A percentile compares a stretch with the other conserved stretches of the same genome.
These are phyloP conservation scores for Boletus albobrunnescens DNA, from an alignment of 1,284 basidiomycete species.

Conservation along the genomic window DNA sequence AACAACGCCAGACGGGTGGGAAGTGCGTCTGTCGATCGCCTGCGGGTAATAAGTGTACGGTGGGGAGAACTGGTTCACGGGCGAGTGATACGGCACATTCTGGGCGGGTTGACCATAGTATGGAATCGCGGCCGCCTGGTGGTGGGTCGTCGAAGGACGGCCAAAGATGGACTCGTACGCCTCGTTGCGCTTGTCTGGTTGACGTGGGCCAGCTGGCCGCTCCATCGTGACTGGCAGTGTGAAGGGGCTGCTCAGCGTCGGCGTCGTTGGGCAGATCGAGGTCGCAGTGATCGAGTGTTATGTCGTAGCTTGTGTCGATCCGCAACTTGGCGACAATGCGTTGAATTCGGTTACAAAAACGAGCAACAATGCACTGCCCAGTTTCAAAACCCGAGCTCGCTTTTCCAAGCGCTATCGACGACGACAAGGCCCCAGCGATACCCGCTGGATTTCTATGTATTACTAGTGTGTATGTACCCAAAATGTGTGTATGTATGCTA, in stretches of 20 bases:
- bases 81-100: conserved; percentile 17
- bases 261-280: conserved; percentile 2
- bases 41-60: conserved; percentile 28
- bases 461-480: not conserved
- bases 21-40: conserved; percentile 28
- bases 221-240: conserved; percentile 46
- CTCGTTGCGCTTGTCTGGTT: conserved; percentile 68
- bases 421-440: not conserved
- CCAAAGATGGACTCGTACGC: conserved; percentile 85
- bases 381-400: conserved; percentile 21
- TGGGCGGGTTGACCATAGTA: conserved; percentile 22
- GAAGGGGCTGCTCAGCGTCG: conserved; percentile 1
- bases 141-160: conserved; percentile 58
- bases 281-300: conserved; percentile 4
- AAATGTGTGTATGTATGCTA: conserved; percentile 6
- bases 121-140: conserved; percentile 36
- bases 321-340: conserved; percentile 3
- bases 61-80: conserved; percentile 23
- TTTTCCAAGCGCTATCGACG: conserved; percentile 7
- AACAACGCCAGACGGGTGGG: conserved; percentile 29
- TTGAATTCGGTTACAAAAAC: conserved; percentile 9
- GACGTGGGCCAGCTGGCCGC: conserved; percentile 64
- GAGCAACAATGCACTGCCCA: conserved; percentile 20
- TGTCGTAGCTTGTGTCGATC: conserved; percentile 3
- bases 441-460: not conserved